phyloP scores from a whole-genome alignment of 2,329 filamentous ascomycete species.

The Endocalyx cinctus region DNA sequence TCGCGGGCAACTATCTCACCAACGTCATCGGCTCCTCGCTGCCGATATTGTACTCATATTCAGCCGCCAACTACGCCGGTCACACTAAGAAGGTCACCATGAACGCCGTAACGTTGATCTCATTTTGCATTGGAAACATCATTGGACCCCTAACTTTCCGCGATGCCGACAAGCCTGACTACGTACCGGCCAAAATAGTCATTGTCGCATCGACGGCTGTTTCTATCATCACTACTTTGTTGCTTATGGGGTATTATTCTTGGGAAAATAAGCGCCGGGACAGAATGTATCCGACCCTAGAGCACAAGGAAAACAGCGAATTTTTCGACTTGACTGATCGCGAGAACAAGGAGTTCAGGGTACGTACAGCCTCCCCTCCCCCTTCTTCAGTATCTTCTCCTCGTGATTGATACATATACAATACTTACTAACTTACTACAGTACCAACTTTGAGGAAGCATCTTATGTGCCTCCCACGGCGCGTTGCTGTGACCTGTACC shows the following conservation, averaged over 20 bases:
- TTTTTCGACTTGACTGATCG: conserved; percentile 28
- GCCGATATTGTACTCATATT: conserved; percentile 31
- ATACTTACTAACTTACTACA: too few relatives aligned
- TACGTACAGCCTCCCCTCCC: too few relatives aligned
- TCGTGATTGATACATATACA: too few relatives aligned
- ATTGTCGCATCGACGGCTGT: conserved; percentile 38
- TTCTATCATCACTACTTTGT: conserved; percentile 35
- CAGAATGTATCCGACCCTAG: conserved; percentile 6
- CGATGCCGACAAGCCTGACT: conserved; percentile 28
- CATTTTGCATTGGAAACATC: conserved; percentile 35
- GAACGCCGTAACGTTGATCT: conserved; percentile 41
- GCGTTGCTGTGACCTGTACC: too few relatives aligned
- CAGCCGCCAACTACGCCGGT: conserved; percentile 36
- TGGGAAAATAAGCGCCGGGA: conserved; percentile 40
- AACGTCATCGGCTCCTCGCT: conserved; percentile 38
- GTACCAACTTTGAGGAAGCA: too few relatives aligned
- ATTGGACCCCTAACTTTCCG: conserved; percentile 36
- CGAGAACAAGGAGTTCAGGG: conserved; percentile 25
- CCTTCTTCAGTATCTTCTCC: too few relatives aligned
- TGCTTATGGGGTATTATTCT: conserved; percentile 45
- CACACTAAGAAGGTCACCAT: conserved; percentile 52
- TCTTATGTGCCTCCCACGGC: too few relatives aligned
- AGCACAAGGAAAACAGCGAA: conserved; percentile 21
- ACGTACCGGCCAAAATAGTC: conserved; percentile 38
- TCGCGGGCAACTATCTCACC: conserved; percentile 40